Base-by-base conservation (phyloP, 257 asterid genomes). In the Solanum gracilifrons region DNA sequence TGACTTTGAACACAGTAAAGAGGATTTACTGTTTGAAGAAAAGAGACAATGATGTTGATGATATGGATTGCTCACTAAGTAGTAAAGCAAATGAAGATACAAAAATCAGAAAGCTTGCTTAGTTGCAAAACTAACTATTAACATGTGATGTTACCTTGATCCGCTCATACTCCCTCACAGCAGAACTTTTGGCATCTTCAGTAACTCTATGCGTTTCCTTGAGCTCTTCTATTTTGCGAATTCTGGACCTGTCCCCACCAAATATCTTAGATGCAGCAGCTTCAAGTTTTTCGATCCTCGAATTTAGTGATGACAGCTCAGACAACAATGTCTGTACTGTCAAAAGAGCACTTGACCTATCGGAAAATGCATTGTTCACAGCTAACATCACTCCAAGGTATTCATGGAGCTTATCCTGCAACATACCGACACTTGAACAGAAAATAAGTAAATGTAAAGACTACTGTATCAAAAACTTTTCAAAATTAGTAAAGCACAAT, bases 341-440 rank as follows among this genome's bases (percentile, higher is more conserved):
- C 92, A 97, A 90, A 88, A 97, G 90, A 90, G 98, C 96, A 93
- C 95, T 95, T 73, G 98, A 92, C 88, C 98, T 92, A 77, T 97
- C 98, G 21, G 98, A 90, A 94, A 94, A 95, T 13, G 99, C 98
- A 88, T 92, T 95, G 92, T 97, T 93, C 84, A 95, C 98, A 87
- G 98, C 94, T 90, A 97, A 91, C 98, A 97, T 94, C 89, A 93
- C 94, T 48, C 98, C 98, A 33, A 95, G 97, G 90, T 97, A 97
- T 77, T 97, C 98, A 89, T 97, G 98, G 84, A 97, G 95, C 90
- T 97, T 94, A 91, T 97, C 99, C 99, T 96, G 91, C 82, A 92
- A 73, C 48, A 55, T 80, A 15, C 21, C 69, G 79, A 36, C 60
- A 86, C 83, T 91, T 71, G 86, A 84, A 77, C 37, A 7, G 83